A percentile compares a stretch with the other conserved stretches of the same genome.
These are phyloP conservation scores for Cordyceps cicadae DNA, from an alignment of 2,329 filamentous ascomycete species.

Conservation along the genomic window DNA sequence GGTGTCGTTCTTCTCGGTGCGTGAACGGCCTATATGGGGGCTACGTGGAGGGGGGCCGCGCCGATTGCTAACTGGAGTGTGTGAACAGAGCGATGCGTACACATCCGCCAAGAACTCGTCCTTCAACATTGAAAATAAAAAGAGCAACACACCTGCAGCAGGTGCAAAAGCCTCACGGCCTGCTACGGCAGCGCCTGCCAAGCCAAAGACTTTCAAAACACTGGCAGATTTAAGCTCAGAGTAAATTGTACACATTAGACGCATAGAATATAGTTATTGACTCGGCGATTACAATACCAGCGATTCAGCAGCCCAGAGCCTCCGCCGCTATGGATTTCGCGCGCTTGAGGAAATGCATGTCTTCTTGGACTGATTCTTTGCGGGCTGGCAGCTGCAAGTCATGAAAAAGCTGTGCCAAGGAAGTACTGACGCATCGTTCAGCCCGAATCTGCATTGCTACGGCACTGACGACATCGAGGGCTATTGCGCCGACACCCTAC, in stretches of 20 bases:
- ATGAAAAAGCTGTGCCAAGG: no score
- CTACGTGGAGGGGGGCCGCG: constrained; percentile 13
- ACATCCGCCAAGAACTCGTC: constrained; percentile 50
- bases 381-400: no score
- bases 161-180: constrained; percentile 16
- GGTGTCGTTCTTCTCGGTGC: constrained; percentile 51
- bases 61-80: background rate
- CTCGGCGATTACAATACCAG: no score
- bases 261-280: background rate
- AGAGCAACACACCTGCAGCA: constrained; percentile 16
- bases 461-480: background rate
- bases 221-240: constrained; percentile 42
- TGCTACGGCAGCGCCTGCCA: constrained; percentile 24
- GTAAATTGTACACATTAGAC: constrained; percentile 1
- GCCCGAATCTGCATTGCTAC: background rate
- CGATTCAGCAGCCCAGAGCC: no score
- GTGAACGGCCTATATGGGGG: constrained; percentile 19
- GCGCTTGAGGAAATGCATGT: no score
- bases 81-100: constrained; percentile 49
- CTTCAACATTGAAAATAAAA: constrained; percentile 46
- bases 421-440: background rate
- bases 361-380: no score
- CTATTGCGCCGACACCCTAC: background rate
- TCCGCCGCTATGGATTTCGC: no score
- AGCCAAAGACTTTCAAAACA: constrained; percentile 36